phyloP scores from a whole-genome alignment of 2,329 filamentous ascomycete species.

The Pyrenochaeta sp. region DNA sequence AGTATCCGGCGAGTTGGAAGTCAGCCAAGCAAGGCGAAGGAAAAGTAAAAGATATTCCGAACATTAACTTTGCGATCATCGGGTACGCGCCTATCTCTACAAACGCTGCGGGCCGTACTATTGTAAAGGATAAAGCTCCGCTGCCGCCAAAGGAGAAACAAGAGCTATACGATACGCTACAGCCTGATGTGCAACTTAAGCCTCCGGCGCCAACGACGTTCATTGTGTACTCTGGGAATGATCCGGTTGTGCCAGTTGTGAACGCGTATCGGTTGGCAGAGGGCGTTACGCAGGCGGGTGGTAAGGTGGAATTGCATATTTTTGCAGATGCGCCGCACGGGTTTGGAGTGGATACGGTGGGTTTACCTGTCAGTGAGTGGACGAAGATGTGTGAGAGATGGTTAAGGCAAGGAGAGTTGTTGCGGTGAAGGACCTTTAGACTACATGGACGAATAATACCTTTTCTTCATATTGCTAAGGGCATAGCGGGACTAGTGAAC shows the following conservation, averaged over 20 bases:
- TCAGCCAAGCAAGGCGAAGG: background rate
- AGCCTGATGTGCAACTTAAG: slow-evolving; percentile 27
- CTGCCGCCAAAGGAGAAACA: slow-evolving; percentile 27
- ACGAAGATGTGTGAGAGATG: slow-evolving; percentile 24
- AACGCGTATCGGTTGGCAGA: slow-evolving; percentile 30
- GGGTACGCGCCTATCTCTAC: slow-evolving; percentile 31
- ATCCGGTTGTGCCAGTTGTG: slow-evolving; percentile 23
- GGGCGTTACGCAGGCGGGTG: slow-evolving; percentile 14
- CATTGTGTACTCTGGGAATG: slow-evolving; percentile 29
- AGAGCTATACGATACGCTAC: slow-evolving; percentile 24
- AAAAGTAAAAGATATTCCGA: slow-evolving; percentile 1
- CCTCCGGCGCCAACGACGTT: slow-evolving; percentile 18
- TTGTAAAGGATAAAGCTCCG: slow-evolving; percentile 21
- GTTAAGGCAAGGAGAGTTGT: slow-evolving; percentile 20
- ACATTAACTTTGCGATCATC: slow-evolving; percentile 24
- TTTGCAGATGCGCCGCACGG: slow-evolving; percentile 32
- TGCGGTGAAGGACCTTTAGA: background rate
- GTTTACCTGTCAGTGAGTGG: slow-evolving; percentile 24
- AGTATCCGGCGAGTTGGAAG: slow-evolving; percentile 19
- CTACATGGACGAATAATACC: no score
- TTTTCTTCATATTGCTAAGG: no score
- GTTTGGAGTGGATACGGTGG: slow-evolving; percentile 26
- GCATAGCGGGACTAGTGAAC: no score
- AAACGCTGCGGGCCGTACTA: slow-evolving; percentile 26
- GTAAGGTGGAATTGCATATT: slow-evolving; percentile 25